Conservation (phyloP, 192 early-diverging fungal species). For the Umbelopsis ramanniana region DNA sequence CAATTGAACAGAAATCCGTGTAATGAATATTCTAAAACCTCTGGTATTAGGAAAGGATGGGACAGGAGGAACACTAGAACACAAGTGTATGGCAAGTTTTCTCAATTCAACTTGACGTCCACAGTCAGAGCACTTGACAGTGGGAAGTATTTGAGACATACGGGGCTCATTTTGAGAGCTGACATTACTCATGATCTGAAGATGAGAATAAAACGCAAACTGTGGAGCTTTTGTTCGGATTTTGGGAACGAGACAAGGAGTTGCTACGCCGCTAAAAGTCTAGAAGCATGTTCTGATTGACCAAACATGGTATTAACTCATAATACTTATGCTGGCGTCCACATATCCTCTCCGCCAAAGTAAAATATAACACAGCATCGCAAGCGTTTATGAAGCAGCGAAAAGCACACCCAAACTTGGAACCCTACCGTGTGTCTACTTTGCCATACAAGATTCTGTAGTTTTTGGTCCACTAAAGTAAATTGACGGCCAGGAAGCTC, state of each 20-base stretch:
- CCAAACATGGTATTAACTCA: not conserved
- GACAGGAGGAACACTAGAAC: slow-evolving; percentile 52
- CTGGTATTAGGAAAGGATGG: slow-evolving; percentile 37
- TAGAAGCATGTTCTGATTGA: slow-evolving; percentile 17
- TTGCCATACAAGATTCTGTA: not conserved
- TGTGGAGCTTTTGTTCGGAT: not conserved
- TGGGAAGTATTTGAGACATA: slow-evolving; percentile 58
- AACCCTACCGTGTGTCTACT: not conserved
- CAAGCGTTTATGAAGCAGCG: not conserved
- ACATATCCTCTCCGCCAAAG: slow-evolving; percentile 4
- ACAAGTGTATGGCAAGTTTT: slow-evolving; percentile 54
- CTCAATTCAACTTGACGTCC: slow-evolving; percentile 58
- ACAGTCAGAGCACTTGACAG: slow-evolving; percentile 64
- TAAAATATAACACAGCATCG: not conserved
- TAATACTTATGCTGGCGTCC: not conserved
- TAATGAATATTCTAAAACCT: not conserved
- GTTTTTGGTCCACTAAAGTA: not conserved
- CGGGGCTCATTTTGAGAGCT: slow-evolving; percentile 36
- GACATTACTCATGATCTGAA: slow-evolving; percentile 20
- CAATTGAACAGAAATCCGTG: not conserved
- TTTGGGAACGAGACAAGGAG: slow-evolving; percentile 22
- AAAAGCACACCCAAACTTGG: not conserved
- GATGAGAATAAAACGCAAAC: not conserved
- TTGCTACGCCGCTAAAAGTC: slow-evolving; percentile 19
- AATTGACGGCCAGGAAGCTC: not conserved